Evolutionary conservation across 2,329 filamentous ascomycete species (phyloP).

Genomic region (Talaromyces sp.): DNA sequence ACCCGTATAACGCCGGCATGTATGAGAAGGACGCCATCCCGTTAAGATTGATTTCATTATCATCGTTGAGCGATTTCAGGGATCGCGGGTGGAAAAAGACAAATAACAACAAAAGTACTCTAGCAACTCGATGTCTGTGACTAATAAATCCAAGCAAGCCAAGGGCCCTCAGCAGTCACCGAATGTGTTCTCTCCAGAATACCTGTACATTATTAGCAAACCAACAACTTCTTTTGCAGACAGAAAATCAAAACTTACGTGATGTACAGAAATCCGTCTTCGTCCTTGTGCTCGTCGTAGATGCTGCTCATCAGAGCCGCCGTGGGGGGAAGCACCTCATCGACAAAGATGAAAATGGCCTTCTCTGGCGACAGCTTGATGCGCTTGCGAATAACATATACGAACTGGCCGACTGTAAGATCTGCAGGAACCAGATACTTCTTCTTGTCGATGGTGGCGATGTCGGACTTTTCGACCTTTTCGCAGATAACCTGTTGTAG

Average conservation of each 20-base stretch:
- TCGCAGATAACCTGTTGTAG: conserved; percentile 90
- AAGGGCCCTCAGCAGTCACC: conserved; percentile 43
- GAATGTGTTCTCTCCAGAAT: conserved; percentile 99
- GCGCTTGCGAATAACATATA: conserved; percentile 99
- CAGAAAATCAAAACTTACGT: conserved; percentile 53
- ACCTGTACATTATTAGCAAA: conserved; percentile 44
- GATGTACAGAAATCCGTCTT: conserved; percentile 92
- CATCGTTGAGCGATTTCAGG: neutral
- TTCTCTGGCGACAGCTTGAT: conserved; percentile 99
- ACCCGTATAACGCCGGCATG: conserved; percentile 11
- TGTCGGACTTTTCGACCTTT: conserved; percentile 98
- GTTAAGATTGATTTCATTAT: neutral
- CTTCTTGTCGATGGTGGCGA: conserved; percentile 99
- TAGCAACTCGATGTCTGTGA: neutral
- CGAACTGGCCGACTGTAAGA: conserved; percentile 97
- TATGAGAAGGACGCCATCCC: neutral
- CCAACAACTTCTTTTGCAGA: neutral
- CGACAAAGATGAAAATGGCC: conserved; percentile 99
- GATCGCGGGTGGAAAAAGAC: conserved; percentile 1
- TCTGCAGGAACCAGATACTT: conserved; percentile 98
- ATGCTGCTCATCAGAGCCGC: conserved; percentile 98
- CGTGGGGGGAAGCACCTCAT: conserved; percentile 93
- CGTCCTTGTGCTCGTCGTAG: conserved; percentile 97
- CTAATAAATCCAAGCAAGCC: neutral
- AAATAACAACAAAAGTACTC: neutral